Percentiles rank a stretch among this genome's conserved stretches.
Conservation (phyloP, 148 eudicot species). For the Camellia japonica region DNA sequence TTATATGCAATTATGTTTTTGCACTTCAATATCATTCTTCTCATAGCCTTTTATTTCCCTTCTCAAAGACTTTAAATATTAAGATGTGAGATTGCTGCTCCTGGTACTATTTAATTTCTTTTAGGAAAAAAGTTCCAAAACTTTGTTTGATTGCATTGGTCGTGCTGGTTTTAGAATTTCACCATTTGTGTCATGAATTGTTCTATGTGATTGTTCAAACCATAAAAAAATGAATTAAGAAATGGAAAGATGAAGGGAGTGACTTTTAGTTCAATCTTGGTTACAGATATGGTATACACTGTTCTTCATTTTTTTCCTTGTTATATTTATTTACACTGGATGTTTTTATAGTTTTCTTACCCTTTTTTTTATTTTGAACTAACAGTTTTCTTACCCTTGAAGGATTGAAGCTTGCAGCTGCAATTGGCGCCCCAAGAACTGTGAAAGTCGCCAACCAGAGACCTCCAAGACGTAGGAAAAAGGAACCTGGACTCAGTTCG, state of each 20-base stretch:
- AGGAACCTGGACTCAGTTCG: conserved; percentile 70
- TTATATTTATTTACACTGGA: not conserved
- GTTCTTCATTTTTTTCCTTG: not conserved
- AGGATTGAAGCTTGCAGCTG: conserved; percentile 99
- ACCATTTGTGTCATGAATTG: not conserved
- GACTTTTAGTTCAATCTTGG: not conserved
- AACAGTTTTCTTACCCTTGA: conserved; percentile 49
- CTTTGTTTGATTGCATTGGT: not conserved
- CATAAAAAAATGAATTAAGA: not conserved
- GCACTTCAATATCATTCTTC: not conserved
- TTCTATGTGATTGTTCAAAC: not conserved
- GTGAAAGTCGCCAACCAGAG: conserved; percentile 87
- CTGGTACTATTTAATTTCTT: not conserved
- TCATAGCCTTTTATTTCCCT: not conserved
- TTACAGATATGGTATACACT: not conserved
- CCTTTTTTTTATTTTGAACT: conserved; percentile 18
- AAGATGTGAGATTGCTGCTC: not conserved
- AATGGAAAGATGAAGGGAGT: not conserved
- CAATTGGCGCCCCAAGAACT: conserved; percentile 74
- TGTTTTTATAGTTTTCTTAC: conserved; percentile 28
- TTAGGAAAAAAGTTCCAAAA: not conserved
- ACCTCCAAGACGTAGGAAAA: conserved; percentile 80
- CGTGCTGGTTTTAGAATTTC: not conserved
- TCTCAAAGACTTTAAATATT: not conserved
- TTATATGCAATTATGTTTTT: not conserved